Conservation (phyloP, 1,139 yeast species). For the Kodamaea sp. region DNA sequence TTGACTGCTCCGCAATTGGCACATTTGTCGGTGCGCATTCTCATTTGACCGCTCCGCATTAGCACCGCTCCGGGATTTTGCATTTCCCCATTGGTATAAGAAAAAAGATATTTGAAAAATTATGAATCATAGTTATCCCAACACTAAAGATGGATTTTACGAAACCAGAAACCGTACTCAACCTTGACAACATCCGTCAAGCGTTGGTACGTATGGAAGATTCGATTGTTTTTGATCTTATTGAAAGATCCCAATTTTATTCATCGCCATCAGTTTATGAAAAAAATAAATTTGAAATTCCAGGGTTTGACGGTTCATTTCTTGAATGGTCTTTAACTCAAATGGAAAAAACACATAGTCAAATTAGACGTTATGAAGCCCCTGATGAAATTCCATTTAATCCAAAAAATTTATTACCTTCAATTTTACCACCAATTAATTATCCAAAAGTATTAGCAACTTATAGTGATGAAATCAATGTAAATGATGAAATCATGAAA, state of each 20-base stretch:
- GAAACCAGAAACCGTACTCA: constrained; percentile 77
- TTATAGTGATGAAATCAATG: constrained; percentile 71
- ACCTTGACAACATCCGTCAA: constrained; percentile 76
- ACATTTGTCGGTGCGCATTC: no score
- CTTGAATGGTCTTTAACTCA: constrained; percentile 82
- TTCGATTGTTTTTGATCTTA: constrained; percentile 85
- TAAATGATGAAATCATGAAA: constrained; percentile 63
- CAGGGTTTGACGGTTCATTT: constrained; percentile 74
- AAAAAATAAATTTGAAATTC: constrained; percentile 53
- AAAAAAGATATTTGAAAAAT: no score
- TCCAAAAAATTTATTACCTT: constrained; percentile 59
- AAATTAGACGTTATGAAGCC: constrained; percentile 84
- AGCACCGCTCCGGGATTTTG: no score
- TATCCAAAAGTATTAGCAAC: constrained; percentile 78
- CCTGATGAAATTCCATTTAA: constrained; percentile 95
- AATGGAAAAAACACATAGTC: constrained; percentile 76
- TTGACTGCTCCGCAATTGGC: no score
- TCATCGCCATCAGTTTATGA: constrained; percentile 74
- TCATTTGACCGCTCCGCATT: no score
- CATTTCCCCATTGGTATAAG: no score
- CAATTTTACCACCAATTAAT: constrained; percentile 73
- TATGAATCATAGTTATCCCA: no score
- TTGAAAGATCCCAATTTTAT: constrained; percentile 88
- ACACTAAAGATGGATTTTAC: constrained; percentile 67
- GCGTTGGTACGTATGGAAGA: constrained; percentile 93